Base-by-base conservation (phyloP, 108 stramenopile species). In the Ochromonas danica region DNA sequence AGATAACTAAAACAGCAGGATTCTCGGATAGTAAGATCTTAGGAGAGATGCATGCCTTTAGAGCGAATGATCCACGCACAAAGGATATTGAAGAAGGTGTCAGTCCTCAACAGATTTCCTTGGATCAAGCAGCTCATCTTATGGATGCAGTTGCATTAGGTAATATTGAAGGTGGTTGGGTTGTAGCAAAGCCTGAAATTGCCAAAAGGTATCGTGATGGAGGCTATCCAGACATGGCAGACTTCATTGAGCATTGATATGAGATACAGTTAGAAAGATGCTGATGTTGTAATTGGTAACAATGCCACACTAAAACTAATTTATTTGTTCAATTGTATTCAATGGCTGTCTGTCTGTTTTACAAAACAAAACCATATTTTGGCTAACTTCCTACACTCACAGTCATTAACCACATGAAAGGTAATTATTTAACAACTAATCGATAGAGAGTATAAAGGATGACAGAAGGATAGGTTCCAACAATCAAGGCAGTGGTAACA, bases 61-160 rank as follows among this genome's bases (percentile, higher is more conserved):
- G 63, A 67, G 17, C 63, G 10, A 67, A 22, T 3, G 63, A 67
- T 67, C 63, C 63, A 14, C 17, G 63, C 6, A 28, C 27, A 67
- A 67, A 67, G 17, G 63, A 67, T 33, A 67, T 67, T 10, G 63
- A 33, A 22, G 63, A 67, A 67, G 63, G 63, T 31, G 17, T 67
- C 3, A 67, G 63, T 36, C 63, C 63, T 31, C 3, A 6, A 22
- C 63, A 67, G 63, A 33, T 67, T 31, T 31, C 63, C 10, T 33
- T 67, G 17, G 63, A 67, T 67, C 63, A 67, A 67, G 63, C 63
- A 10, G 63, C 63, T 28, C 63, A 67, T 36, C 6, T 67, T 6
- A 67, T 67, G 63, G 63, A 67, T 67, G 63, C 63, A 31, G 63
- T 67, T 28, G 63, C 63, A 14, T 67, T 67, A 36, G 63, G 63